Evolutionary conservation across 2,329 filamentous ascomycete genomes (phyloP).

Genomic region (Alternaria sp.): DNA sequence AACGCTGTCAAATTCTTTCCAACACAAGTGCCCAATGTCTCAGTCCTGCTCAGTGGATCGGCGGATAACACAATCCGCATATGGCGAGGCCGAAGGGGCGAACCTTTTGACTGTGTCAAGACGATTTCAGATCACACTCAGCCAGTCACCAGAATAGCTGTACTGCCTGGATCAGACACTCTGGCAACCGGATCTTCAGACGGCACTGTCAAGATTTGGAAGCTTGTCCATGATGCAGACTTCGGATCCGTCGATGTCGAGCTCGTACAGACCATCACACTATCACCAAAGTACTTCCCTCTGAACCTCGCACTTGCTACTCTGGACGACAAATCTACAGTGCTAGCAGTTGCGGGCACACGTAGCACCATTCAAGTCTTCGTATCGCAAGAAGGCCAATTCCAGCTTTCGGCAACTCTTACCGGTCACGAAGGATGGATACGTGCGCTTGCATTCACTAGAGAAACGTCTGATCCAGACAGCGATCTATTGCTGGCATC

Average conservation of each 20-base stretch:
- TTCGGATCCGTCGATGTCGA: conserved; percentile 31
- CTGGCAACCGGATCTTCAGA: conserved; percentile 69
- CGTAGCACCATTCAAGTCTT: conserved; percentile 82
- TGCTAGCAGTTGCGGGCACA: conserved; percentile 87
- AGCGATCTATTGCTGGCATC: conserved; percentile 85
- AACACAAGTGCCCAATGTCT: conserved; percentile 53
- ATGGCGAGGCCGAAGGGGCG: conserved; percentile 53
- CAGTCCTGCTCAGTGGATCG: conserved; percentile 76
- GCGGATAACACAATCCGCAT: conserved; percentile 79
- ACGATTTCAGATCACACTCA: conserved; percentile 72
- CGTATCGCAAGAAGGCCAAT: conserved; percentile 63
- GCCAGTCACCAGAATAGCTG: conserved; percentile 71
- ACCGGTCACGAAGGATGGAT: conserved; percentile 96
- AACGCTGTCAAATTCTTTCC: conserved; percentile 84
- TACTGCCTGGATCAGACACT: conserved; percentile 53
- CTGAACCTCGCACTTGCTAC: conserved; percentile 73
- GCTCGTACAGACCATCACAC: conserved; percentile 64
- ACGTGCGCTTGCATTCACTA: conserved; percentile 78
- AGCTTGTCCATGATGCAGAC: conserved; percentile 53
- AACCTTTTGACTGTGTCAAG: conserved; percentile 50
- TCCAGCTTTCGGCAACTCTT: conserved; percentile 76
- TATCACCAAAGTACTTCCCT: conserved; percentile 81
- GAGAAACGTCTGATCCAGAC: conserved; percentile 60
- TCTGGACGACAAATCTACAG: conserved; percentile 63
- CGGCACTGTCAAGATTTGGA: conserved; percentile 71